Percentiles rank a stretch among this genome's conserved stretches.
phyloP scores from a whole-genome alignment of 108 stramenopile genomes.

The Cyclostephanos tholiformis region DNA sequence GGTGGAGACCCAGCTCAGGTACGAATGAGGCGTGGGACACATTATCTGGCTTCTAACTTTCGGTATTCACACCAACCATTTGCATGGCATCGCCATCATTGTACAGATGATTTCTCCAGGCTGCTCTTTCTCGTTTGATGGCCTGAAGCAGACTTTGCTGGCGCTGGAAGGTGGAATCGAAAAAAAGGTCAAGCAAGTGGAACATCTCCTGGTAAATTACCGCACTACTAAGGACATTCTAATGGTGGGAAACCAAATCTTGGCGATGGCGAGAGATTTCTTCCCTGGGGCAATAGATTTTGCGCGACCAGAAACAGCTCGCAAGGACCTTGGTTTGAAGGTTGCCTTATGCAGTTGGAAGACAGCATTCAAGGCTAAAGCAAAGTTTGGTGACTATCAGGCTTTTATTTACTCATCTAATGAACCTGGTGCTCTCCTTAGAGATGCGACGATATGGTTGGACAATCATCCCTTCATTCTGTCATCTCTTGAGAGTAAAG shows the following conservation, averaged over 20 bases:
- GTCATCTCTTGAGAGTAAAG: conserved; percentile 39
- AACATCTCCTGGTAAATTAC: conserved; percentile 18
- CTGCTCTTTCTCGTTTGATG: conserved; percentile 46
- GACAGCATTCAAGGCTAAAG: conserved; percentile 8
- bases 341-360: conserved; percentile 20
- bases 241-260: conserved; percentile 21
- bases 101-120: conserved; percentile 34
- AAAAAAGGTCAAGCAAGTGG: conserved; percentile 6
- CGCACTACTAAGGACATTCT: conserved; percentile 44
- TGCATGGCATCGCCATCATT: no score
- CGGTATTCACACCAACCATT: no score
- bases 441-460: conserved; percentile 25
- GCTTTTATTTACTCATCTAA: conserved; percentile 30
- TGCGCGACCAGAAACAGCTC: conserved; percentile 18
- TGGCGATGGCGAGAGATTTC: conserved; percentile 13
- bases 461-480: conserved; percentile 37
- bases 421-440: conserved; percentile 2
- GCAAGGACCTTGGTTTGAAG: conserved; percentile 41
- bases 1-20: conserved; percentile 46
- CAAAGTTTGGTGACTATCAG: conserved; percentile 37
- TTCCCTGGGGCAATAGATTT: conserved; percentile 20
- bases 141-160: conserved; percentile 34
- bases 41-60: not conserved
- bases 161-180: conserved; percentile 25
- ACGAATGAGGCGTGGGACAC: not conserved